Evolutionary conservation across 257 asterid species (phyloP).

Genomic region (Ligustrum vulgare): DNA sequence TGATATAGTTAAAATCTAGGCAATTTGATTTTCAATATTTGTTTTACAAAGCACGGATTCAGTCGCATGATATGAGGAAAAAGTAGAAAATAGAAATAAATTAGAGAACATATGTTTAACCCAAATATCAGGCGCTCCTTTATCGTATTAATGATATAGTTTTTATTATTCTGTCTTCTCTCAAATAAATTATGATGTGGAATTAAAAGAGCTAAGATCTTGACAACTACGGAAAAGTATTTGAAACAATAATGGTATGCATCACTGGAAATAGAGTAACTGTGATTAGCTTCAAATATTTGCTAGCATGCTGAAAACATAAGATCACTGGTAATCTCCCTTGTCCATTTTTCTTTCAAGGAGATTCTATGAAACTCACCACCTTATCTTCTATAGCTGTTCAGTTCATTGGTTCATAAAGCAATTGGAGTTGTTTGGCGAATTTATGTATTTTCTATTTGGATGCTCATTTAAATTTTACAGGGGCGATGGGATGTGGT

Average conservation of each 20-base stretch:
- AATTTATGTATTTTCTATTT: conserved; percentile 17
- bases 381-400: not conserved
- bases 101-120: not conserved
- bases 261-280: conserved; percentile 5
- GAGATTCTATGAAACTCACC: not conserved
- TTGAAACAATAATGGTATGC: not conserved
- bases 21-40: not conserved
- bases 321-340: not conserved
- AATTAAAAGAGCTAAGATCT: not conserved
- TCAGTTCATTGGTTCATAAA: not conserved
- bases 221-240: not conserved
- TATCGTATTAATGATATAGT: not conserved
- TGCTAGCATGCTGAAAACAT: not conserved
- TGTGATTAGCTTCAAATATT: not conserved
- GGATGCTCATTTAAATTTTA: conserved; percentile 18
- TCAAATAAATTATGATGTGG: not conserved
- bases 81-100: not conserved
- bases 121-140: not conserved
- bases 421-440: not conserved
- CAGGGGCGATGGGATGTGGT: conserved; percentile 91
- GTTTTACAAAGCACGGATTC: too few relatives aligned
- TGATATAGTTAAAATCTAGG: not conserved
- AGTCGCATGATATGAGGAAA: not conserved
- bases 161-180: not conserved
- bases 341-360: not conserved